A percentile compares a stretch with the other conserved stretches of the same genome.
These are phyloP conservation scores for Mucor racemosus DNA, from an alignment of 371 early-diverging fungal genomes.

Conservation along the genomic window DNA sequence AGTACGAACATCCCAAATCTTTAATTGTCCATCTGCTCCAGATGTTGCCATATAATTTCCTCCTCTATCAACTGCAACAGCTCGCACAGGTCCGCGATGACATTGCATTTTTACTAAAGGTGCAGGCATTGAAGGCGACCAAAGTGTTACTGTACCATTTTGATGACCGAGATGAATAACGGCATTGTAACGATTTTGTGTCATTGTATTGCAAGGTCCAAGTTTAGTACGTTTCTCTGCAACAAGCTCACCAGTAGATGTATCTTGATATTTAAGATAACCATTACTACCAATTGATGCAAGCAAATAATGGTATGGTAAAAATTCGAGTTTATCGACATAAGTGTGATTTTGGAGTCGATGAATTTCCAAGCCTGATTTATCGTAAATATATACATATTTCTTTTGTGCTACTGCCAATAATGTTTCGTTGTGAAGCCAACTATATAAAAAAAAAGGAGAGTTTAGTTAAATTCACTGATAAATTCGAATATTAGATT, in stretches of 20 bases:
- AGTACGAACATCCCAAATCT: constrained; percentile 96
- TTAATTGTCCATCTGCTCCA: constrained; percentile 90
- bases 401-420: constrained; percentile 98
- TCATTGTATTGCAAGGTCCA: constrained; percentile 82
- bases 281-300: constrained; percentile 85
- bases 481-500: neutral
- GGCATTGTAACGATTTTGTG: constrained; percentile 95
- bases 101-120: constrained; percentile 96
- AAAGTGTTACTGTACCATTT: constrained; percentile 95
- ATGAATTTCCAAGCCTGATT: constrained; percentile 94
- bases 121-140: constrained; percentile 86
- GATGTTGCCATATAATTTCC: constrained; percentile 95
- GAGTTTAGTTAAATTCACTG: neutral
- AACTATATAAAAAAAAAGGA: constrained; percentile 44
- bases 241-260: constrained; percentile 92
- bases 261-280: constrained; percentile 94
- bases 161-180: constrained; percentile 92
- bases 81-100: constrained; percentile 86
- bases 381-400: constrained; percentile 96
- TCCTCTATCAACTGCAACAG: constrained; percentile 85
- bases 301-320: constrained; percentile 98
- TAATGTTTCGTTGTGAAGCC: constrained; percentile 97
- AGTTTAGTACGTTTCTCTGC: constrained; percentile 82
- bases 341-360: constrained; percentile 85
- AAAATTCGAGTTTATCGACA: constrained; percentile 85